Evolutionary conservation across 306 rosid genomes (phyloP).

Genomic region (Mimosa pudica): DNA sequence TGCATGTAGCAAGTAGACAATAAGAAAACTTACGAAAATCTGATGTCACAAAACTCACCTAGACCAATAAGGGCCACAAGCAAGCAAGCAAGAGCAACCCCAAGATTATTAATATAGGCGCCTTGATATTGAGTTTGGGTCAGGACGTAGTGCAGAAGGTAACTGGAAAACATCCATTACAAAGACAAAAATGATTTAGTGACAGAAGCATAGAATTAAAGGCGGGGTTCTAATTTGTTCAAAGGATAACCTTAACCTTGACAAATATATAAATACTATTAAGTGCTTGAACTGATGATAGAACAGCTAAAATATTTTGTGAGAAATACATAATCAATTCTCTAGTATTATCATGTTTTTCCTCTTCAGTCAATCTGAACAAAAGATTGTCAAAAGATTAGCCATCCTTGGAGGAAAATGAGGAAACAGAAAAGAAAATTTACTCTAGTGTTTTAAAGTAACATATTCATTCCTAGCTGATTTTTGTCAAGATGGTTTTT

Average conservation of each 20-base stretch:
- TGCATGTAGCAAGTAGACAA: slow-evolving; percentile 24
- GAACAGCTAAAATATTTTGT: slow-evolving; percentile 5
- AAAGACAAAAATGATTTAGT: slow-evolving; percentile 38
- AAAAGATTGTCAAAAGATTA: too few relatives aligned
- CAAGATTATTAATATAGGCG: slow-evolving; percentile 47
- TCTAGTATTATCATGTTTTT: slow-evolving; percentile 5
- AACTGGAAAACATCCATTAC: slow-evolving; percentile 57
- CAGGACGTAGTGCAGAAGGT: slow-evolving; percentile 79
- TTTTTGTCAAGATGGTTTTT: background rate
- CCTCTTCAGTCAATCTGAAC: background rate
- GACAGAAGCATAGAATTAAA: slow-evolving; percentile 33
- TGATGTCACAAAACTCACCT: slow-evolving; percentile 53
- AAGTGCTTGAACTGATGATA: slow-evolving; percentile 14
- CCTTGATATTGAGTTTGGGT: slow-evolving; percentile 61
- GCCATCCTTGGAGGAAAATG: too few relatives aligned
- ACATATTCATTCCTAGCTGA: background rate
- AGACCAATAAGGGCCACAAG: slow-evolving; percentile 78
- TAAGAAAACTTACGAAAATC: slow-evolving; percentile 25
- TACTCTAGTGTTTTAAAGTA: background rate
- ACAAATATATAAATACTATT: background rate
- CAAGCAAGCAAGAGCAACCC: slow-evolving; percentile 65
- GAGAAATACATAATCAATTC: slow-evolving; percentile 21
- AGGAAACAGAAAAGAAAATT: too few relatives aligned
- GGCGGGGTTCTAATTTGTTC: slow-evolving; percentile 17
- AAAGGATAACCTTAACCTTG: slow-evolving; percentile 8